A percentile compares a stretch with the other conserved stretches of the same genome.
phyloP scores from a whole-genome alignment of 2,329 filamentous ascomycete species.

The Botrytis aclada region DNA sequence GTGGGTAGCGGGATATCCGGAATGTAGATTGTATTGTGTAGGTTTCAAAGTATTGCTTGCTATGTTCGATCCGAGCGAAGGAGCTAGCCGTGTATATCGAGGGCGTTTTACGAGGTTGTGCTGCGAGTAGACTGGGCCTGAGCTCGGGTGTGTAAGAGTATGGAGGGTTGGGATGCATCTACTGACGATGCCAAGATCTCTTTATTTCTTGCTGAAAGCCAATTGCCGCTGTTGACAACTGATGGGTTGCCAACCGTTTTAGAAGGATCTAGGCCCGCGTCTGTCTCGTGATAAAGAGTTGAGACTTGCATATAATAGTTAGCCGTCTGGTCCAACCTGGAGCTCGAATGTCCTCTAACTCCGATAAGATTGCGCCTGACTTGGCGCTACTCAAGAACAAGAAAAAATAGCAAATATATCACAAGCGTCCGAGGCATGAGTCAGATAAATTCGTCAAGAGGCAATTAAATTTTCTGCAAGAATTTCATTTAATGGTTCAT shows the following conservation, averaged over 20 bases:
- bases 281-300: too few relatives aligned
- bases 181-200: not conserved
- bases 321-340: not conserved
- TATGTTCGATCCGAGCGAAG: not conserved
- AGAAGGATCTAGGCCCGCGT: not conserved
- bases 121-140: not conserved
- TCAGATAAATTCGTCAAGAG: not conserved
- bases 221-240: not conserved
- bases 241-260: not conserved
- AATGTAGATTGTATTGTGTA: not conserved
- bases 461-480: conserved; percentile 15
- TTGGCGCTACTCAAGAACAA: not conserved
- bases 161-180: not conserved
- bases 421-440: not conserved
- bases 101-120: not conserved
- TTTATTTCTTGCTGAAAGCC: not conserved
- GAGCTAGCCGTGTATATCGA: not conserved
- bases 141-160: not conserved
- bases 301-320: not conserved
- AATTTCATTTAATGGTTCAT: conserved; percentile 20
- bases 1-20: not conserved
- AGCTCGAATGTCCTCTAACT: not conserved
- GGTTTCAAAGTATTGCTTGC: not conserved
- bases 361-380: not conserved
- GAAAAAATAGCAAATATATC: not conserved